Evolutionary conservation across 2,329 filamentous ascomycete genomes (phyloP), one percentile per base, ranked within the genome.

Genomic region (Didymella keratinophila): DNA sequence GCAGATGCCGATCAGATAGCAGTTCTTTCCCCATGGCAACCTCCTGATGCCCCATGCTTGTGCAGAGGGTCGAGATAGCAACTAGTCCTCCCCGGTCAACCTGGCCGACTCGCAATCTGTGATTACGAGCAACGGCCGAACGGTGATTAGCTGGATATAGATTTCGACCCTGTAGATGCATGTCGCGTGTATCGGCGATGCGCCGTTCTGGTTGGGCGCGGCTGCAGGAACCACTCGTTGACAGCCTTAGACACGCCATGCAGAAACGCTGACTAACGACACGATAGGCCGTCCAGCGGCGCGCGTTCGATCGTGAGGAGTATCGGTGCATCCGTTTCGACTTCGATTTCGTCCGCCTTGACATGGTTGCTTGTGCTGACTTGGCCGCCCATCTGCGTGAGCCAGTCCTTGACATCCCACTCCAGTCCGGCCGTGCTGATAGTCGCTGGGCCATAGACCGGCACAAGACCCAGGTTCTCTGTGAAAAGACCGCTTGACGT

Each of bases 371-470:
- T 82, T 7, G 81, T 81, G 63, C 81, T 83, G 57, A 83, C 76
- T 56, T 80, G 76, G 2, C 76, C 75, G 16, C 81, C 81, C 72
- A 83, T 80, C 48, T 78, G 74, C 21, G 81, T 97, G 64, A 84
- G 79, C 93, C 94, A 97, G 60, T 92, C 81, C 58, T 82, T 74
- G 1, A 99, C 91, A 77, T 99, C 93, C 95, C 95, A 99, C 73
- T 96, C 89, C 20, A 98, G 80, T 0, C 95, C 95, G 14, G 81
- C 79, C 0, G 92, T 96, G 8, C 87, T 89, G 67, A 99, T 92
- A n/a, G 83, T 76, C 45, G 91, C 89, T 3, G 88, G 86, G n/a
- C 89, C 91, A 55, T 88, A 89, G 21, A 98, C 79, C 0, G 95
- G 95, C 37, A 99, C 81, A 62, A 99, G 91, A 10, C 95, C 95